Evolutionary conservation across 345 rosid species (phyloP).

Genomic region (Eucalyptus regnans): DNA sequence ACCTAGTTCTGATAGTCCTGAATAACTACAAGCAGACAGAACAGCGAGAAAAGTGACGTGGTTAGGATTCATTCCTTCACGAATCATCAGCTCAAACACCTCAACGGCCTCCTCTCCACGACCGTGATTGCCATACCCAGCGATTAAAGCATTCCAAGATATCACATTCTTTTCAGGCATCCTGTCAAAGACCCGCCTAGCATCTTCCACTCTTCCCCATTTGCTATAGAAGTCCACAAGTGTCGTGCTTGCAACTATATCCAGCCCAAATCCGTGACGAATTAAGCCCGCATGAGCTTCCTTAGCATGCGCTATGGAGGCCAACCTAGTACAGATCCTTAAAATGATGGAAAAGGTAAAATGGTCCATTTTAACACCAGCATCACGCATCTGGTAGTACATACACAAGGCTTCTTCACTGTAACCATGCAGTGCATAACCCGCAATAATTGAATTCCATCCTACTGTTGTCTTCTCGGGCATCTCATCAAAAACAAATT

Average conservation of each 20-base stretch:
- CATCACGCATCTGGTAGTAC: conserved; percentile 61
- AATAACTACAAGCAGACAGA: conserved; percentile 66
- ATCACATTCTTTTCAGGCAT: conserved; percentile 61
- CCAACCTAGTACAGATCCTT: conserved; percentile 60
- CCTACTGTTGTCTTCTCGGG: conserved; percentile 70
- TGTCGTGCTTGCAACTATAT: conserved; percentile 62
- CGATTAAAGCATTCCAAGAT: conserved; percentile 85
- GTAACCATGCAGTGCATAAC: conserved; percentile 75
- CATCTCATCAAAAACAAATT: conserved; percentile 54
- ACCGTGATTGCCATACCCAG: conserved; percentile 77
- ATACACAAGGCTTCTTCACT: conserved; percentile 68
- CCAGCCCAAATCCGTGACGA: conserved; percentile 61
- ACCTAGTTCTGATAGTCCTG: conserved; percentile 54
- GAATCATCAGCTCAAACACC: conserved; percentile 58
- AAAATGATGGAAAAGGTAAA: conserved; percentile 70
- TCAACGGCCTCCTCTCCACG: conserved; percentile 55
- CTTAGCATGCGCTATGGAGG: conserved; percentile 56
- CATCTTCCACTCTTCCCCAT: conserved; percentile 86
- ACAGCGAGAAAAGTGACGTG: conserved; percentile 76
- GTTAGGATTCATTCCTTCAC: conserved; percentile 42
- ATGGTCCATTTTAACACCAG: conserved; percentile 59
- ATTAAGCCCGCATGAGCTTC: conserved; percentile 75
- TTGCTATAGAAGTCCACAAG: conserved; percentile 92
- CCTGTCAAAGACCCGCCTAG: conserved; percentile 50
- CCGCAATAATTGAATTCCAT: conserved; percentile 73